phyloP scores from a whole-genome alignment of 2,329 filamentous ascomycete species.

The Colletotrichum simmondsii region DNA sequence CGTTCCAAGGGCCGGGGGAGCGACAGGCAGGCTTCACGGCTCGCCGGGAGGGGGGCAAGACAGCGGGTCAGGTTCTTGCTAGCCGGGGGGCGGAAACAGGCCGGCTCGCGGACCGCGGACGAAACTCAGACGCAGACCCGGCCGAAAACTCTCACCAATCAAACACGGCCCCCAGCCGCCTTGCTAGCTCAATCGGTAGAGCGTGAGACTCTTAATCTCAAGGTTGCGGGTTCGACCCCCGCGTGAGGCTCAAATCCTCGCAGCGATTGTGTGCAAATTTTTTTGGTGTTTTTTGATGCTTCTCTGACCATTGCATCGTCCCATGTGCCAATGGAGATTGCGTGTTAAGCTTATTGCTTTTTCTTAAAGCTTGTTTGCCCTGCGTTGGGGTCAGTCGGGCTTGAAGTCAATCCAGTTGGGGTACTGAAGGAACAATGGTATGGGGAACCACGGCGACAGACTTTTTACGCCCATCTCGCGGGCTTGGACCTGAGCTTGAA shows the following conservation, averaged over 20 bases:
- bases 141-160: not conserved
- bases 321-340: no score
- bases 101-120: not conserved
- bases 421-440: no score
- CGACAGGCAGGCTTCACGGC: not conserved
- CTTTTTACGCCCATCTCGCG: no score
- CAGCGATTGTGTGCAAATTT: conserved; percentile 1
- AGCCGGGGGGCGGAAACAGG: not conserved
- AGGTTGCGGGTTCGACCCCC: conserved; percentile 39
- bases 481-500: no score
- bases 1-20: not conserved
- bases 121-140: not conserved
- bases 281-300: not conserved
- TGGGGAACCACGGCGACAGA: no score
- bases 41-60: not conserved
- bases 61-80: no score
- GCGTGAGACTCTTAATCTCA: conserved; percentile 73
- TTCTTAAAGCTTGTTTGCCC: no score
- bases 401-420: no score
- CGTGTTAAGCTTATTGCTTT: no score
- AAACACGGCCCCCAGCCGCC: not conserved
- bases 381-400: no score
- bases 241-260: conserved; percentile 33
- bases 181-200: conserved; percentile 77
- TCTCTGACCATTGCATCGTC: not conserved